Evolutionary conservation across 2,329 filamentous ascomycete genomes (phyloP), one percentile per base, ranked within the genome.

Genomic region (Claviceps capensis): DNA sequence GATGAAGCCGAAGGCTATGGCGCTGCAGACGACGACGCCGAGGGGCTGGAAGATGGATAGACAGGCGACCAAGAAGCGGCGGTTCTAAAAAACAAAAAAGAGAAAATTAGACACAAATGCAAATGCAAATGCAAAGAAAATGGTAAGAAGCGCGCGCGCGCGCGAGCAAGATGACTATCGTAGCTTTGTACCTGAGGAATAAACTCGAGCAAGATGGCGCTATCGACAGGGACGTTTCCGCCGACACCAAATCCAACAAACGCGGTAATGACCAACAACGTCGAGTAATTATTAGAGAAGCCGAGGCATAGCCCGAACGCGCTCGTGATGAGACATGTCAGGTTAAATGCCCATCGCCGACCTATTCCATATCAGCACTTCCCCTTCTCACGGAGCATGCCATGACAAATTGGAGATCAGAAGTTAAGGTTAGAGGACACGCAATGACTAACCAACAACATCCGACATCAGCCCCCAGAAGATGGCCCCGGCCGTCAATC

Each of bases 391-490:
- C 11, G 9, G 30, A 34, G 9, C 30, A 34, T 11, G 9, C 9
- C 26, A 30, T 9, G 7, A 30, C 26, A 30, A 30, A 2, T 9
- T 30, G 26, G 8, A n/a, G 6, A 22, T 9, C 8, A 5, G 11
- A 23, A 14, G 23, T 7, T 5, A 30, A 4, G 4, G 5, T 13
- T 16, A n/a, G 43, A 13, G 9, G 4, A 5, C 9, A 36, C 16
- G n/a, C 8, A 17, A 26, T 14, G 1, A 50, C 49, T 22, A 56
- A 65, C 67, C 67, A 17, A 68, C 60, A 45, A 79, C 71, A 55
- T 80, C 77, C 5, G 77, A 74, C 53, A 80, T 56, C 9, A 77
- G 65, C 0, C 77, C 77, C 75, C 76, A 81, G 6, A 74, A 65
- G 47, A 78, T 74, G 0, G 77, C 77, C 0, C 77, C 77, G 8